phyloP scores from a whole-genome alignment of 192 early-diverging fungal species.

The Globomyces pollinis-pini region DNA sequence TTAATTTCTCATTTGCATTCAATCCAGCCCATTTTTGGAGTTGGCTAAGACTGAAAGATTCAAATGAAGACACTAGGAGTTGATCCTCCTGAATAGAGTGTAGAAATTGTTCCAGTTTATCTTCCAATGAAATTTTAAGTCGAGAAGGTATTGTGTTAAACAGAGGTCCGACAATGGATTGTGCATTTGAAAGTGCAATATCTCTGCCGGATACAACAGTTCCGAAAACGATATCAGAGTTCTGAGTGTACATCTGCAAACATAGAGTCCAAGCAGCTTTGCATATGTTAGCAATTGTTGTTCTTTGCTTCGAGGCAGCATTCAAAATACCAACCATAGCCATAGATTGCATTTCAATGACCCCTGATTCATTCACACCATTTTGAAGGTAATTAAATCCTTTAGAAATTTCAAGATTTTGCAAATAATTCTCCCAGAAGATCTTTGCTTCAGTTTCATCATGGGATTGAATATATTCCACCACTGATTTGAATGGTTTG shows the following conservation, averaged over 20 bases:
- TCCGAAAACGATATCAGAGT: neutral
- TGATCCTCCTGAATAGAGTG: too few species aligned
- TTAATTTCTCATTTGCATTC: too few species aligned
- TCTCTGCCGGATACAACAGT: neutral
- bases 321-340: too few species aligned
- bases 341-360: too few species aligned
- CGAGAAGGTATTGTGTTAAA: neutral
- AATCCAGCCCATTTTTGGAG: too few species aligned
- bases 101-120: too few species aligned
- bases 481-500: neutral
- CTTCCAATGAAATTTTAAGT: neutral
- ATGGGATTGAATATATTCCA: neutral
- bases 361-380: too few species aligned
- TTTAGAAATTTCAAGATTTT: too few species aligned
- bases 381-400: too few species aligned
- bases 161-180: neutral
- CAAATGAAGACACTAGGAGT: too few species aligned
- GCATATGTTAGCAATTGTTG: constrained; percentile 1
- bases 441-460: neutral
- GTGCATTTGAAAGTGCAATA: neutral
- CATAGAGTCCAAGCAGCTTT: constrained; percentile 24
- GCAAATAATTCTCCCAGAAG: constrained; percentile 3
- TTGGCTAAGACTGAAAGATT: too few species aligned
- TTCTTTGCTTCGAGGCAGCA: too few species aligned
- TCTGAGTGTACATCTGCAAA: constrained; percentile 3